A percentile compares a stretch with the other conserved stretches of the same genome.
Conservation (phyloP, 2,329 filamentous ascomycete genomes). For the Aspergillus spinulosporus region DNA sequence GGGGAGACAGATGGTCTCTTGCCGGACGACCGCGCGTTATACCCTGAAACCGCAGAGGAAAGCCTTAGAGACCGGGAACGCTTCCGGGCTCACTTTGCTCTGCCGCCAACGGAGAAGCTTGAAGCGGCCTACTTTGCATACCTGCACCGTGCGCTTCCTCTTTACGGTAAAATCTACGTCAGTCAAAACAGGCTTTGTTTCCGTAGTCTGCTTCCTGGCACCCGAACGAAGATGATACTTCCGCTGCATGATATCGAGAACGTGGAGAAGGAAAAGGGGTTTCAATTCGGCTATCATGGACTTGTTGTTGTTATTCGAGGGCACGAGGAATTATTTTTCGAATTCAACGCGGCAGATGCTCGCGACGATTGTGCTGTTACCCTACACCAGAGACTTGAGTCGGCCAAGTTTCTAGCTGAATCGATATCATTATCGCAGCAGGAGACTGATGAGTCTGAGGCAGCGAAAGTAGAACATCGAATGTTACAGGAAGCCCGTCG, state of each 20-base stretch:
- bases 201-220: constrained; percentile 83
- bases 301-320: constrained; percentile 90
- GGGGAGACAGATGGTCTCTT: constrained; percentile 67
- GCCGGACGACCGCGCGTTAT: constrained; percentile 63
- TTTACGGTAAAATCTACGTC: constrained; percentile 96
- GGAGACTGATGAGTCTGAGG: constrained; percentile 69
- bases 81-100: constrained; percentile 85
- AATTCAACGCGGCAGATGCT: constrained; percentile 74
- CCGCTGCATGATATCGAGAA: constrained; percentile 91
- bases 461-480: constrained; percentile 76
- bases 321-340: constrained; percentile 95
- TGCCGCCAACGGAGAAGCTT: constrained; percentile 79
- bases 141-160: constrained; percentile 81
- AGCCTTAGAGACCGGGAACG: constrained; percentile 60
- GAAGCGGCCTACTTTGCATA: constrained; percentile 91
- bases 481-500: constrained; percentile 73
- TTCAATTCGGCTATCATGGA: constrained; percentile 85
- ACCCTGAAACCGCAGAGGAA: constrained; percentile 58
- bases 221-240: constrained; percentile 86
- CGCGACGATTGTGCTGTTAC: constrained; percentile 89
- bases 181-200: constrained; percentile 88
- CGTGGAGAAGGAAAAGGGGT: constrained; percentile 91
- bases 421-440: constrained; percentile 67
- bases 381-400: constrained; percentile 73
- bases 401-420: constrained; percentile 68